phyloP scores from a whole-genome alignment of 805 yeast genomes.

The Cyberlindnera samutprakarnensis region DNA sequence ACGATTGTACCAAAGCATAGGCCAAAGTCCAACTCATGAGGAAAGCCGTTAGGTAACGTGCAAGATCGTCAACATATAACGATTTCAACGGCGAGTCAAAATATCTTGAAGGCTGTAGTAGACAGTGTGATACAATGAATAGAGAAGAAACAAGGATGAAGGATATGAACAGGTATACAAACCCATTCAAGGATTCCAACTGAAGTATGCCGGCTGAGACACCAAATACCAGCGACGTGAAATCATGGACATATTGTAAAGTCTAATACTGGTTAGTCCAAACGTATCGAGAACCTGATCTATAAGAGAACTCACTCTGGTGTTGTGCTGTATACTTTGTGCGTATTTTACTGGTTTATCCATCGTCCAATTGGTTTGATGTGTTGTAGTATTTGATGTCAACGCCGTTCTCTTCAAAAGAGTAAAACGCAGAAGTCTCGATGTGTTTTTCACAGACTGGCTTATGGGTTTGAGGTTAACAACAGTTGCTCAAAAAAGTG shows the following conservation, averaged over 20 bases:
- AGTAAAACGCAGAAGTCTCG: neutral
- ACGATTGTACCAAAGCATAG: slow-evolving; percentile 21
- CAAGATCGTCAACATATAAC: slow-evolving; percentile 10
- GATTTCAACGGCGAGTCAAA: slow-evolving; percentile 11
- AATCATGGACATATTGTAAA: slow-evolving; percentile 19
- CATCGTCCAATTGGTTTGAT: slow-evolving; percentile 6
- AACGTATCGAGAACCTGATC: too few relatives aligned
- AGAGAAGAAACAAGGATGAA: slow-evolving; percentile 4
- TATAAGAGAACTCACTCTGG: slow-evolving; percentile 7
- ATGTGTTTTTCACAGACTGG: too few relatives aligned
- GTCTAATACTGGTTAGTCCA: too few relatives aligned
- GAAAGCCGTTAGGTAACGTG: slow-evolving; percentile 15
- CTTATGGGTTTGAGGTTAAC: too few relatives aligned
- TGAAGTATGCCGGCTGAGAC: slow-evolving; percentile 19
- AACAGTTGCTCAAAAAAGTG: too few relatives aligned
- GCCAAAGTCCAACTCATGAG: slow-evolving; percentile 20
- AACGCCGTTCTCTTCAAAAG: neutral
- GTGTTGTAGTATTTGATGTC: too few relatives aligned
- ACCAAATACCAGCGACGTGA: slow-evolving; percentile 18
- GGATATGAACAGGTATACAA: slow-evolving; percentile 11
- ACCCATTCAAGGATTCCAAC: slow-evolving; percentile 18
- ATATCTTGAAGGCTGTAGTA: slow-evolving; percentile 5
- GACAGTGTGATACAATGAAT: slow-evolving; percentile 6
- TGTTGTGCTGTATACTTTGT: slow-evolving; percentile 10
- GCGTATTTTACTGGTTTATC: slow-evolving; percentile 18